Percentiles rank a stretch among this genome's conserved stretches.
Conservation (phyloP, 2,329 filamentous ascomycete species). For the Alternaria metachromatica region DNA sequence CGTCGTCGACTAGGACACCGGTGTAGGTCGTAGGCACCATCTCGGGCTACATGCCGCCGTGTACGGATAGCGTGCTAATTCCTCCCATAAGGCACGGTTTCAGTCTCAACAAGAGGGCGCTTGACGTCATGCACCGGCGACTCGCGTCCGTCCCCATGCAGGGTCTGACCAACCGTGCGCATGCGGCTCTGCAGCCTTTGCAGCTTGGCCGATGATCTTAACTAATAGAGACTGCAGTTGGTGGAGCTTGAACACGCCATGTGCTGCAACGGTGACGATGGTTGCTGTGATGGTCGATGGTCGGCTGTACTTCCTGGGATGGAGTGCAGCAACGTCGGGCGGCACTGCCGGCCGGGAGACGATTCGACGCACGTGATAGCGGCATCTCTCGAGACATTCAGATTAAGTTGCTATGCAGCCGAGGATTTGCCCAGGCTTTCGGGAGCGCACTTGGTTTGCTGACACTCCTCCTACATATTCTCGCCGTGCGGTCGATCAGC, state of each 20-base stretch:
- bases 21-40: slow-evolving; percentile 6
- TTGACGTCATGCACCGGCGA: slow-evolving; percentile 30
- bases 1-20: not conserved
- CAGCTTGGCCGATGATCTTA: slow-evolving; percentile 37
- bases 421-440: not conserved
- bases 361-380: not conserved
- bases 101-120: slow-evolving; percentile 29
- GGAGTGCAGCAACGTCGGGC: slow-evolving; percentile 6
- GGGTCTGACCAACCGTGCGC: slow-evolving; percentile 31
- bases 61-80: slow-evolving; percentile 18
- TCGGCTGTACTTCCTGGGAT: slow-evolving; percentile 20
- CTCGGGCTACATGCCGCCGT: slow-evolving; percentile 21
- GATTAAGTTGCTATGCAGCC: not conserved
- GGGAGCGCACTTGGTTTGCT: not conserved
- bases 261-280: slow-evolving; percentile 20
- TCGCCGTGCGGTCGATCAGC: not conserved
- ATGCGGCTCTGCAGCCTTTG: slow-evolving; percentile 40
- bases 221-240: slow-evolving; percentile 16
- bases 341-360: slow-evolving; percentile 12
- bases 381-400: not conserved
- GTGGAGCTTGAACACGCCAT: slow-evolving; percentile 23
- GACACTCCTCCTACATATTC: not conserved
- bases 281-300: slow-evolving; percentile 8
- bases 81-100: slow-evolving; percentile 22
- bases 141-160: slow-evolving; percentile 21